phyloP scores from a whole-genome alignment of 2,329 filamentous ascomycete species.

The Fusarium liriodendri region DNA sequence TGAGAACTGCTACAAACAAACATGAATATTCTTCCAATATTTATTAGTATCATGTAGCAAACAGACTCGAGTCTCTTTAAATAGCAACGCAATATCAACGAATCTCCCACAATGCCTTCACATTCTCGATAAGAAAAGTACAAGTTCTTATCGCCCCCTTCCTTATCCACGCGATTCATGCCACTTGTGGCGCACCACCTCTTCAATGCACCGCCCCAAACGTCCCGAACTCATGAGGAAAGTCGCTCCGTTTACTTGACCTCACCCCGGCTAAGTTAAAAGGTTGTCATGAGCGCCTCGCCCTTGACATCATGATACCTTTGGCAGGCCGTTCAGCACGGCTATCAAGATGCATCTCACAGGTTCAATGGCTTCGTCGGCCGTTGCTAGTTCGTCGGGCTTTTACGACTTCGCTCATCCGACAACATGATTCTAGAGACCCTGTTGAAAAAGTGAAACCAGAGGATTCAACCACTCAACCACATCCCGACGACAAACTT shows the following conservation, averaged over 20 bases:
- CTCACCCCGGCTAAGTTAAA: conserved; percentile 1
- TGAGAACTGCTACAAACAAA: neutral
- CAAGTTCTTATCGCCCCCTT: neutral
- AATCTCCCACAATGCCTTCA: neutral
- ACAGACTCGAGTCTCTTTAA: neutral
- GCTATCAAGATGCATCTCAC: conserved; percentile 15
- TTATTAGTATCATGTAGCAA: neutral
- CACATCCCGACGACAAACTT: neutral
- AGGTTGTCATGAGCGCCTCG: conserved; percentile 33
- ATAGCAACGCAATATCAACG: neutral
- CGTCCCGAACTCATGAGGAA: conserved; percentile 26
- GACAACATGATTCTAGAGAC: conserved; percentile 4
- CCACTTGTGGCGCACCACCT: conserved; percentile 28
- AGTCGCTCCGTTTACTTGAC: conserved; percentile 17
- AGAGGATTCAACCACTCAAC: neutral
- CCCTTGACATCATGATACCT: conserved; percentile 33
- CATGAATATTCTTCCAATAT: neutral
- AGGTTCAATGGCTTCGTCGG: neutral
- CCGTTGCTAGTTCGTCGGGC: conserved; percentile 13
- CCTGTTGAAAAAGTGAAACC: conserved; percentile 8
- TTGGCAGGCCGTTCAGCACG: conserved; percentile 22
- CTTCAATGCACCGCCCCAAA: conserved; percentile 24
- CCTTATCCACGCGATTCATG: conserved; percentile 23
- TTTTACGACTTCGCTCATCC: conserved; percentile 25
- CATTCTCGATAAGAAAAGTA: conserved; percentile 21